Percentiles rank a stretch among this genome's conserved stretches.
phyloP scores from a whole-genome alignment of 495 filamentous ascomycete genomes.

The Gamarada debralockiae region DNA sequence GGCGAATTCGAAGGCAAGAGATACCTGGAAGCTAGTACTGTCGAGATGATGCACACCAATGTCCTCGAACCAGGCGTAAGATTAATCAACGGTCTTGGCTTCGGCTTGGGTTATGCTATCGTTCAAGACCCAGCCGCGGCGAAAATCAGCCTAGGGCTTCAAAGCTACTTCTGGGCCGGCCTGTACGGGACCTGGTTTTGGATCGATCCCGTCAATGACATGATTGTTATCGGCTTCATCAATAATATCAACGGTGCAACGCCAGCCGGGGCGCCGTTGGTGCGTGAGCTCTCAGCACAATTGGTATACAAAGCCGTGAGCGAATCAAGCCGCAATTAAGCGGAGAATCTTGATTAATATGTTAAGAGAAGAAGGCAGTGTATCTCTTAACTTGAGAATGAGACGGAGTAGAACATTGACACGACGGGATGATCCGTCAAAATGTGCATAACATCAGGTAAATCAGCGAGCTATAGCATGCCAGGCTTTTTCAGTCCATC shows the following conservation, averaged over 20 bases:
- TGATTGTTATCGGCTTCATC: not conserved
- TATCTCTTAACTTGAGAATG: too few species aligned
- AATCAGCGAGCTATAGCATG: too few species aligned
- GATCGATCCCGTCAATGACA: not conserved
- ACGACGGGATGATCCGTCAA: too few species aligned
- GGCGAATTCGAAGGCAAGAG: constrained; percentile 5
- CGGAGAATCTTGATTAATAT: too few species aligned
- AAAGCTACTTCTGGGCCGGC: not conserved
- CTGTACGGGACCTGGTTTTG: constrained; percentile 7
- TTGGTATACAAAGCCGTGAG: constrained; percentile 2
- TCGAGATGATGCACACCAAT: constrained; percentile 7
- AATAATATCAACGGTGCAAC: not conserved
- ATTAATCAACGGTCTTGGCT: not conserved
- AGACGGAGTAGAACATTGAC: too few species aligned
- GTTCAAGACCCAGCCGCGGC: not conserved
- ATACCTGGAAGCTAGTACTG: not conserved
- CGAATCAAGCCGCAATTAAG: not conserved
- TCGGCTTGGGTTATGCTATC: not conserved
- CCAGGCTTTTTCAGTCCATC: too few species aligned
- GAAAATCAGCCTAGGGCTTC: not conserved
- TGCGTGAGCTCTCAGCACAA: not conserved
- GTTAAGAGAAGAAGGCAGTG: too few species aligned
- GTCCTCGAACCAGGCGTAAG: constrained; percentile 1
- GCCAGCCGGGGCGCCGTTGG: not conserved
- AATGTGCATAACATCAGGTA: too few species aligned